Conservation (phyloP, 106 monocot species). For the Dioscorea zingiberensis region DNA sequence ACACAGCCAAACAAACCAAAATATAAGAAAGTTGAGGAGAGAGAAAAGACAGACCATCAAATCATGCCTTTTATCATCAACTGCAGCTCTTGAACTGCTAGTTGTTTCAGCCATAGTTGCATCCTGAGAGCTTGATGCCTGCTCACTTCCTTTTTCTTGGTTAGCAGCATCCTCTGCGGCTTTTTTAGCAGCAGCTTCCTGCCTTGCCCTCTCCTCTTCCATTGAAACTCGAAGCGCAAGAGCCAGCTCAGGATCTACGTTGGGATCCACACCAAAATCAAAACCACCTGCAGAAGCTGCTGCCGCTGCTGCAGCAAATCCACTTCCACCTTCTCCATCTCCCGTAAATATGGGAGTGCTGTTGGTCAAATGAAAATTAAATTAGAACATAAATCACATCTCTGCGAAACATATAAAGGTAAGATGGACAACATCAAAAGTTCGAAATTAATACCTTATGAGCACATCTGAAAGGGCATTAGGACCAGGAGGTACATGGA, state of each 20-base stretch:
- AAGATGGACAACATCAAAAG: no score
- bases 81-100: constrained; percentile 17
- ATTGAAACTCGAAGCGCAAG: constrained; percentile 96
- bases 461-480: constrained; percentile 86
- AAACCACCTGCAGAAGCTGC: constrained; percentile 85
- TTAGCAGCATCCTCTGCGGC: constrained; percentile 79
- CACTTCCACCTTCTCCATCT: constrained; percentile 89
- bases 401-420: background rate
- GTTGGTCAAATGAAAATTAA: constrained; percentile 5
- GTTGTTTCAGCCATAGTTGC: constrained; percentile 50
- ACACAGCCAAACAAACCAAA: background rate
- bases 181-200: constrained; percentile 95
- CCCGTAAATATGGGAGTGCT: constrained; percentile 92
- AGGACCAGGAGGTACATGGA: constrained; percentile 77
- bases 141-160: constrained; percentile 43
- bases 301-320: constrained; percentile 84
- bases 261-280: constrained; percentile 99
- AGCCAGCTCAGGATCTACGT: constrained; percentile 93
- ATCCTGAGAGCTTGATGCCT: constrained; percentile 45
- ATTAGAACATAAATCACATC: no score
- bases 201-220: constrained; percentile 98
- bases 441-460: constrained; percentile 45
- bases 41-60: constrained; percentile 31
- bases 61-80: constrained; percentile 47
- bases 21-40: background rate